Evolutionary conservation across 768 basidiomycete species (phyloP), one percentile per base, ranked within the genome.

Genomic region (Candolleomyces eurysporus): DNA sequence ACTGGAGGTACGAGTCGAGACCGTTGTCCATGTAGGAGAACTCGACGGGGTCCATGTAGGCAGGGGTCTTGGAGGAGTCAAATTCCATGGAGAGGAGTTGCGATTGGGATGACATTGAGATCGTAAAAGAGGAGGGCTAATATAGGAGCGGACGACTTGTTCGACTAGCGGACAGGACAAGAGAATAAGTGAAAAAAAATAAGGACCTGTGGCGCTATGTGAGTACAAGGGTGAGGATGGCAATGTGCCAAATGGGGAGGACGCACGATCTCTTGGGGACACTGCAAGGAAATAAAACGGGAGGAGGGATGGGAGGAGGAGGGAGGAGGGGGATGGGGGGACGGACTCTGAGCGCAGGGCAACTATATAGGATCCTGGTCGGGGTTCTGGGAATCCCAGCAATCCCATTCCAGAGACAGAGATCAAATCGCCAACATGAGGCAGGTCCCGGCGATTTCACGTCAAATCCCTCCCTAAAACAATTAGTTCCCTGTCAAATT

Each of bases 1-100:
- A 89, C 74, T 88, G 86, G 66, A 91, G 83, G 72, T 90, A 91
- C 17, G 52, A 42, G 62, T 83, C 82, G 67, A 82, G 76, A 61
- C 76, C 75, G 62, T 72, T 79, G 70, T 84, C 82, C 75, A 82
- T 77, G 73, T 84, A 83, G 63, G 75, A 72, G 66, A 79, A 81
- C 65, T 83, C 82, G 67, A 78, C 71, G 64, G 75, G 65, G 63
- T 79, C 78, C 72, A 79, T 78, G 76, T 79, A 86, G 66, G 76
- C 73, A 67, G 80, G 68, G 63, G 78, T 77, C 74, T 80, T 79
- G 71, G 75, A 69, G 73, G 75, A 71, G 68, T 83, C 82, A 66
- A 82, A 83, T 69, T 82, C 82, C 76, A 82, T 79, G 64, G 70
- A 73, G 64, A 70, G 71, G 62, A 74, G 65, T 58, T 70, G 72